Evolutionary conservation across 2,329 filamentous ascomycete genomes (phyloP).

Genomic region (Dendrostoma leiphaemia): DNA sequence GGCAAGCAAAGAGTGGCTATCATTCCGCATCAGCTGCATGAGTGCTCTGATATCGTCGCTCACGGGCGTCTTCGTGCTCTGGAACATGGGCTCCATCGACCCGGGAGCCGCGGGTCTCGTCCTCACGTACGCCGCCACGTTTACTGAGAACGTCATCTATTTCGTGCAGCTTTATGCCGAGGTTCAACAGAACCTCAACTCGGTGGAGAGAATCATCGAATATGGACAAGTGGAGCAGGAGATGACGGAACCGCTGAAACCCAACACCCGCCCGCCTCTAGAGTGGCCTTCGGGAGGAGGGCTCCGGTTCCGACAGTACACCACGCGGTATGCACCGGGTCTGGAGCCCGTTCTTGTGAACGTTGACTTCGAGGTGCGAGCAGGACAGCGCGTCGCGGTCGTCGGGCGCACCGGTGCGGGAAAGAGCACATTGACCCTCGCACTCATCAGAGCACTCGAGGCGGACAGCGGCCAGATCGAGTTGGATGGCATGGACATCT

Average conservation of each 20-base stretch:
- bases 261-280: conserved; percentile 70
- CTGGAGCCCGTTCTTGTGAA: conserved; percentile 82
- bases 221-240: conserved; percentile 97
- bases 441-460: conserved; percentile 90
- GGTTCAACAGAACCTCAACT: conserved; percentile 99
- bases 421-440: conserved; percentile 90
- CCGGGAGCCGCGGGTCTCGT: conserved; percentile 90
- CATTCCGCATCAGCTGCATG: conserved; percentile 85
- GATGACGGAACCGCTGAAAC: conserved; percentile 69
- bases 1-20: conserved; percentile 95
- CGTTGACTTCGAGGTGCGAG: conserved; percentile 80
- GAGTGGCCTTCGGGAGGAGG: conserved; percentile 85
- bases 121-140: conserved; percentile 94
- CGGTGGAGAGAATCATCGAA: conserved; percentile 94
- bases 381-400: conserved; percentile 90
- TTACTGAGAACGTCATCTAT: conserved; percentile 96
- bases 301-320: conserved; percentile 85
- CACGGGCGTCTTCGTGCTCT: conserved; percentile 84
- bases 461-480: conserved; percentile 86
- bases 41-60: conserved; percentile 93
- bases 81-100: conserved; percentile 79
- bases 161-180: conserved; percentile 88
- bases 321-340: conserved; percentile 82
- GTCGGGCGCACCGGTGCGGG: conserved; percentile 94
- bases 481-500: conserved; percentile 89